Percentiles rank a stretch among this genome's conserved stretches.
These are phyloP conservation scores for Fusarium sp. DNA, from an alignment of 2,329 filamentous ascomycete species.

Conservation along the genomic window DNA sequence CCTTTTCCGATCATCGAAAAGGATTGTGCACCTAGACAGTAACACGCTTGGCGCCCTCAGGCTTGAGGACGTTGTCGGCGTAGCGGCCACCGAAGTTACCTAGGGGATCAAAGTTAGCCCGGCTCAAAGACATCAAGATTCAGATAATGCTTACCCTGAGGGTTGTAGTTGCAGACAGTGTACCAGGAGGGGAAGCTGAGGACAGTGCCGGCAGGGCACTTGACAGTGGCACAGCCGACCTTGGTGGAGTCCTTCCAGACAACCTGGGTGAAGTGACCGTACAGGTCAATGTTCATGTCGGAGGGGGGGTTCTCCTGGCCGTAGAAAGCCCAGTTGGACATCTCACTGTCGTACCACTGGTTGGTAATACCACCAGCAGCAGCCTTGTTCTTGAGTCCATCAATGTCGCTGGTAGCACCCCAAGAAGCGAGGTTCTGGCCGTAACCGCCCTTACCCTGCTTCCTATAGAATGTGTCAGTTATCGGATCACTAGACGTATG, in stretches of 20 bases:
- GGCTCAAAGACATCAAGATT: background rate
- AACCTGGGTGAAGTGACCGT: conserved; percentile 66
- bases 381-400: conserved; percentile 58
- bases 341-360: conserved; percentile 90
- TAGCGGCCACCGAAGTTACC: conserved; percentile 66
- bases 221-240: conserved; percentile 72
- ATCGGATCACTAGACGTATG: background rate
- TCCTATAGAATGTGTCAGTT: conserved; percentile 56
- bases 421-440: conserved; percentile 92
- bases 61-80: conserved; percentile 60
- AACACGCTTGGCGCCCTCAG: conserved; percentile 46
- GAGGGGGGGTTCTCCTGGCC: conserved; percentile 66
- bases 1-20: conserved; percentile 24
- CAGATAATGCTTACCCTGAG: conserved; percentile 68
- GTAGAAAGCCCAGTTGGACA: conserved; percentile 68
- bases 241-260: conserved; percentile 55
- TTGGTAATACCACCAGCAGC: conserved; percentile 78
- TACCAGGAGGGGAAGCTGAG: conserved; percentile 68
- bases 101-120: conserved; percentile 35
- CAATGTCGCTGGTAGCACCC: conserved; percentile 55
- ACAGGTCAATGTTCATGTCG: conserved; percentile 70
- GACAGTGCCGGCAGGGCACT: conserved; percentile 67
- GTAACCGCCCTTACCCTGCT: conserved; percentile 71
- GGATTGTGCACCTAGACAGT: conserved; percentile 39
- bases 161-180: conserved; percentile 90